Evolutionary conservation across 2,329 filamentous ascomycete genomes (phyloP), one percentile per base, ranked within the genome.

Genomic region (Verticillium zaregamsianum): DNA sequence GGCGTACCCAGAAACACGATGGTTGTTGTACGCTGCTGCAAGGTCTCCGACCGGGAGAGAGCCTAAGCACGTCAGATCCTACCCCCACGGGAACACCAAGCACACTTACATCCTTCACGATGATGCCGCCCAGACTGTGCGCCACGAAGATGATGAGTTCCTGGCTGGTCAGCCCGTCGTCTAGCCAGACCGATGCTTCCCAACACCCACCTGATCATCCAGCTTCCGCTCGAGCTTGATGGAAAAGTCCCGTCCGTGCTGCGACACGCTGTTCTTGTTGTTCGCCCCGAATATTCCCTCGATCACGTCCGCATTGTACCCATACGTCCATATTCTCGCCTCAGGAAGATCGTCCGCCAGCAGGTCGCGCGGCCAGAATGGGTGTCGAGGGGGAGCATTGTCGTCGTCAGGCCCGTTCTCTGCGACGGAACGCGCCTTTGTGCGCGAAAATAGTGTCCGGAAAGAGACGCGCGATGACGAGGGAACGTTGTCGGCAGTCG

Each of bases 1-100:
- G 76, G 76, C 7, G 76, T 78, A 25, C 76, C 75, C 3, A 79
- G 71, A 65, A 79, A 79, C 12, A 77, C 56, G 55, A 77, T 63
- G 1, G 72, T 61, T 59, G 69, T 72, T n/a, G 73, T 75, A n/a
- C 67, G 68, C 45, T 58, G 57, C 12, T 61, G 66, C 55, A 63
- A 68, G 39, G n/a, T 28, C 32, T 67, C 62, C 14, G 73, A 77
- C 62, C 69, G 67, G 25, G 64, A 64, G 32, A 77, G 66, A 39
- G 73, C 73, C 73, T 76, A 59, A 28, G 25, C 3, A 14, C 5
- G 20, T 32, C 56, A 45, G 35, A 14, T 12, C 7, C 9, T 58
- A 8, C 5, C 12, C 3, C 1, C 9, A 25, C 11, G 17, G 8
- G 7, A 23, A 28, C 20, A 20, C 7, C 9, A 23, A 23, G 56